Evolutionary conservation across 305 asterid species (phyloP), one percentile per base, ranked within the genome.

Genomic region (Ajuga reptans): DNA sequence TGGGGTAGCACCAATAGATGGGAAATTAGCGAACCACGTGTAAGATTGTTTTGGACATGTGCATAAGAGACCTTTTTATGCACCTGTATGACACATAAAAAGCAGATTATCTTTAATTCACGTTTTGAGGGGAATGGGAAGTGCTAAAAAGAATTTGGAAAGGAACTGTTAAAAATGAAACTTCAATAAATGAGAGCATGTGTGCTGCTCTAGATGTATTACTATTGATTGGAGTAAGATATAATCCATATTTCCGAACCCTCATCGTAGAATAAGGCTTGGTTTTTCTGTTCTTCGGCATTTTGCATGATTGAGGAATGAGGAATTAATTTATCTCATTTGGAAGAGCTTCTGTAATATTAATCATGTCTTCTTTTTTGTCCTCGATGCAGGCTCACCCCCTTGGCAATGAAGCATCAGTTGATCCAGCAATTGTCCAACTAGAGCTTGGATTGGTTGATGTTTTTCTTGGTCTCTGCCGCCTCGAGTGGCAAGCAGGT

Each of bases 401-500:
- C 71, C 59, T 81, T 62, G 84, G 75, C 73, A 74, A 31, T 77
- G 77, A 71, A 54, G 69, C 75, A 69, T 70, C 84, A 64, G 64
- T 61, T 69, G 95, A 89, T 82, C 84, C 86, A 2, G 76, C 73
- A 60, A 73, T 79, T 81, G 75, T 83, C 68, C 85, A 77, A 64
- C 78, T 86, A 59, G 97, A 93, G 83, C 87, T 86, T 72, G 91
- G 91, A 76, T 75, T 93, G 78, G 96, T 93, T 74, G 85, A 93
- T 76, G 74, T 83, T 71, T 90, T 85, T 78, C 73, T 91, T 61
- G 64, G 85, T 73, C 96, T 93, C 69, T 93, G 99, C 68, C 95
- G 91, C 69, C 87, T 93, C 0, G 99, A 93, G 78, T 93, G 97
- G 99, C 96, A 90, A 81, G 81, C 97, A 67, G 99, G 99, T 61